phyloP scores from a whole-genome alignment of 495 filamentous ascomycete species.

The Hyaloscypha finlandica region DNA sequence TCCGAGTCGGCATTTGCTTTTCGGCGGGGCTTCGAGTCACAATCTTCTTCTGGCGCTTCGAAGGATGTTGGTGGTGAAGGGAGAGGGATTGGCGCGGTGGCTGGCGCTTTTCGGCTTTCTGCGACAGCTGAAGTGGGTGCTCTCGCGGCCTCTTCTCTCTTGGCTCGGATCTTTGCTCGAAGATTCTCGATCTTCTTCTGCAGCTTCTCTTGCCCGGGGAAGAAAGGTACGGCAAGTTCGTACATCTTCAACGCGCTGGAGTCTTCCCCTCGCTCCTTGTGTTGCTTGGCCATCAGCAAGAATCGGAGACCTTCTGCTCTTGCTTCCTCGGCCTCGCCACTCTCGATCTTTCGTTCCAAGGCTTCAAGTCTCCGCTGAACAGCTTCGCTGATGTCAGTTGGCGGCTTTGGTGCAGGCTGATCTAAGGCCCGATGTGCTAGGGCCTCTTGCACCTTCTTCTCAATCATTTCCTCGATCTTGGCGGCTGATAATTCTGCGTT shows the following conservation, averaged over 20 bases:
- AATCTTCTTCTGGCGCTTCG: conserved; percentile 5
- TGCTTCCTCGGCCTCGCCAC: conserved; percentile 62
- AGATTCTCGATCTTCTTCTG: conserved; percentile 72
- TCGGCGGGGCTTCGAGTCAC: conserved; percentile 8
- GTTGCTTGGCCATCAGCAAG: conserved; percentile 88
- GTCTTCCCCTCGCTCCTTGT: conserved; percentile 80
- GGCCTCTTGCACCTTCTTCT: conserved; percentile 87
- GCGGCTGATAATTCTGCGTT: conserved; percentile 61
- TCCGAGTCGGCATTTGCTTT: conserved; percentile 19
- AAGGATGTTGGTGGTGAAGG: conserved; percentile 22
- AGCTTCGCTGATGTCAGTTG: conserved; percentile 68
- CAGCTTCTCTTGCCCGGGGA: conserved; percentile 84
- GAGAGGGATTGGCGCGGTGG: conserved; percentile 25
- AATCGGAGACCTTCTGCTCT: conserved; percentile 80
- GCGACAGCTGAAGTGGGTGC: conserved; percentile 1
- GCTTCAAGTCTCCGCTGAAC: conserved; percentile 79
- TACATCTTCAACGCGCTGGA: conserved; percentile 82
- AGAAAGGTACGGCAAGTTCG: conserved; percentile 77
- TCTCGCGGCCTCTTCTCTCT: conserved; percentile 35
- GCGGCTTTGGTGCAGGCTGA: conserved; percentile 47
- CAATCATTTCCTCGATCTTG: conserved; percentile 88
- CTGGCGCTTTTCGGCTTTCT: conserved; percentile 16
- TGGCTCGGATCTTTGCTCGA: conserved; percentile 57
- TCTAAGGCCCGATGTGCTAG: conserved; percentile 68
- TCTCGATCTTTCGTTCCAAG: conserved; percentile 76